These are phyloP conservation scores for Capronia coronata DNA, from an alignment of 2,329 filamentous ascomycete genomes.

Conservation along the genomic window DNA sequence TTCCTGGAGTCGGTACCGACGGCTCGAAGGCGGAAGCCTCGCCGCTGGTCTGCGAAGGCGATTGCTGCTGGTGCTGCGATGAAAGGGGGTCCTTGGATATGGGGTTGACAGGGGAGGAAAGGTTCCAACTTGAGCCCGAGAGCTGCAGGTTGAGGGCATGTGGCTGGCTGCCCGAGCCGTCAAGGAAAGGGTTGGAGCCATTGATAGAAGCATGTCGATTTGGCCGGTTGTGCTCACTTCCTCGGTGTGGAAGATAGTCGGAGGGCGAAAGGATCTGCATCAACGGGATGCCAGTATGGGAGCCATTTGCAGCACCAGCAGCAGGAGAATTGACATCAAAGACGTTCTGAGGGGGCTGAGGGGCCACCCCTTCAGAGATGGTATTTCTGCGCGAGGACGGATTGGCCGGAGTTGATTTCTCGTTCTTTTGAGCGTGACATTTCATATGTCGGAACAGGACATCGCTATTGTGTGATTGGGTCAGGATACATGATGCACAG, in stretches of 20 bases:
- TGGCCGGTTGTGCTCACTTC: slow-evolving; percentile 12
- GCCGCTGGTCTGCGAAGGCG: slow-evolving; percentile 20
- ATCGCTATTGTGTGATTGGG: slow-evolving; percentile 36
- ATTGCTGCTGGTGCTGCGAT: slow-evolving; percentile 11
- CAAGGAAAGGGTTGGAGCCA: slow-evolving; percentile 15
- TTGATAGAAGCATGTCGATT: slow-evolving; percentile 17
- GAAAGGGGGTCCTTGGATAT: slow-evolving; percentile 12
- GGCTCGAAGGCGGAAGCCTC: slow-evolving; percentile 20
- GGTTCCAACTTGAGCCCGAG: slow-evolving; percentile 10
- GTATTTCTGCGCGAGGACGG: slow-evolving; percentile 30
- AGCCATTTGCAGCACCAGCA: slow-evolving; percentile 21
- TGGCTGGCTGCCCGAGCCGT: slow-evolving; percentile 10
- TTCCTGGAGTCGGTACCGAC: slow-evolving; percentile 15
- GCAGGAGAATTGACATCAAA: slow-evolving; percentile 28
- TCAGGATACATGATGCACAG: too few species aligned
- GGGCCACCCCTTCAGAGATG: slow-evolving; percentile 24
- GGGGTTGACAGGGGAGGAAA: slow-evolving; percentile 14
- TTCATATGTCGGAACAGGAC: slow-evolving; percentile 48
- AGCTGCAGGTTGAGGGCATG: slow-evolving; percentile 17
- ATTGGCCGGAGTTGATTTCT: slow-evolving; percentile 32
- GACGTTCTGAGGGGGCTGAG: slow-evolving; percentile 27
- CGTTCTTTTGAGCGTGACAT: slow-evolving; percentile 42
- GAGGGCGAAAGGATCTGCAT: slow-evolving; percentile 25
- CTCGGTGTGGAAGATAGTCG: slow-evolving; percentile 15
- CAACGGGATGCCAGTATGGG: slow-evolving; percentile 17